Evolutionary conservation across 2,329 filamentous ascomycete genomes (phyloP), one percentile per base, ranked within the genome.

Genomic region (Trichoderma cornu-damae): DNA sequence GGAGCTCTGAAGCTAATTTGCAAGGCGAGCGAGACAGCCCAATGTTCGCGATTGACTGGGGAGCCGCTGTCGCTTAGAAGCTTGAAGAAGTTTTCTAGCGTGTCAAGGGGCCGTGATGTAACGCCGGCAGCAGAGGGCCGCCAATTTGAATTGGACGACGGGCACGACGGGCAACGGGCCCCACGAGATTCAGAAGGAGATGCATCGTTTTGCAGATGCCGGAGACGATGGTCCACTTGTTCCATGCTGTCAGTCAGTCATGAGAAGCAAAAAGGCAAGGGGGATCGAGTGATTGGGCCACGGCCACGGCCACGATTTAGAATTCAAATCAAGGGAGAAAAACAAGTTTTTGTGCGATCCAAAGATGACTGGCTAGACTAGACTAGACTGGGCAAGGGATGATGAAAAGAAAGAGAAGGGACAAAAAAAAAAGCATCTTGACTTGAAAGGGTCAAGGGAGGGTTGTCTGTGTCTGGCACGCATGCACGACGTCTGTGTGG

Each of bases 41-140:
- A 70, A 54, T 70, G 64, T 57, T 71, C 69, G 42, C 68, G 67
- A 26, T 66, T 64, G 8, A 69, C 52, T 4, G 61, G 53, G 24
- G 60, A 59, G 34, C 62, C 64, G 22, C 59, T 48, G 38, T 69
- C 67, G n/a, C 62, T 67, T n/a, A 68, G 24, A 3, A 69, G 57
- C 50, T 68, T 69, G 54, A 68, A 67, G 32, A 67, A 71, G 4
- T 57, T 62, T 61, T 70, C 67, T 26, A 62, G 44, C 7, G 61
- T 62, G 40, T 62, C 59, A 18, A 62, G 44, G 6, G 47, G 54
- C 4, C 61, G 61, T 20, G 34, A 52, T 28, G n/a, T 30, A 24
- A 22, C 20, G 18, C 30, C 46, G 22, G 18, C 30, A 49, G 16
- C 11, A 11, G 30, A 37, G 12, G 32, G 16, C 14, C 3, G 18